Base-by-base conservation (phyloP, 768 basidiomycete genomes). In the Mycena rebaudengoi region DNA sequence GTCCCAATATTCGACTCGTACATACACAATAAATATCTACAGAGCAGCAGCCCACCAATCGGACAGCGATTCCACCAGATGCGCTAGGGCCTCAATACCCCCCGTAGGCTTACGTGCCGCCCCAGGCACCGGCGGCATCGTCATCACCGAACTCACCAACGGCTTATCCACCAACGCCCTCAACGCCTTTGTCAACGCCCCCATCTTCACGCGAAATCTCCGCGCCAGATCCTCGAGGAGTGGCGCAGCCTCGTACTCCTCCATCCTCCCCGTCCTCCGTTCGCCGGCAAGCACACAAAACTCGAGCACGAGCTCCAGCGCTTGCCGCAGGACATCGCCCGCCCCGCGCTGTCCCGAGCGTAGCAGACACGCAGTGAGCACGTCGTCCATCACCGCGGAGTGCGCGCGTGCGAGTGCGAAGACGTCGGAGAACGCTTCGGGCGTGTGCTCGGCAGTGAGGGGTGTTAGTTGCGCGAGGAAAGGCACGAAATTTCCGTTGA, bases 331-430 rank as follows among this genome's bases (percentile, higher is more conserved):
- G 30, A 89, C 75, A 66, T 92, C 91, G 1, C 89, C 87, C 1
- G 85, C 86, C 7, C 82, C 80, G 66, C 84, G 81, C 73, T 95
- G 93, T 3, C 83, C 82, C 1, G 90, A 88, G 40, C 91, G 80
- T 45, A 95, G 74, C 25, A 94, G 78, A 71, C 92, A 94, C 14
- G 91, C 89, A 57, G 83, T 88, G 41, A 95, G 83, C 13, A 95
- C 88, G 60, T 91, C 85, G 69, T 95, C 90, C 70, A 96, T 73
- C 41, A 93, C 73, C 5, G 73, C 74, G 0, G 91, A 91, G 74
- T 96, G 94, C 23, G 82, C 80, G 8, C 83, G 81, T 0, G 90
- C 84, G 18, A 95, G 82, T 30, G 87, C 82, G 70, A 95, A 95
- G 7, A 94, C 87, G 64, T 94, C 92, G n/a, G 83, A 78, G 67